Conservation (phyloP, 208 protist genomes). For the Acanthamoeba triangularis region DNA sequence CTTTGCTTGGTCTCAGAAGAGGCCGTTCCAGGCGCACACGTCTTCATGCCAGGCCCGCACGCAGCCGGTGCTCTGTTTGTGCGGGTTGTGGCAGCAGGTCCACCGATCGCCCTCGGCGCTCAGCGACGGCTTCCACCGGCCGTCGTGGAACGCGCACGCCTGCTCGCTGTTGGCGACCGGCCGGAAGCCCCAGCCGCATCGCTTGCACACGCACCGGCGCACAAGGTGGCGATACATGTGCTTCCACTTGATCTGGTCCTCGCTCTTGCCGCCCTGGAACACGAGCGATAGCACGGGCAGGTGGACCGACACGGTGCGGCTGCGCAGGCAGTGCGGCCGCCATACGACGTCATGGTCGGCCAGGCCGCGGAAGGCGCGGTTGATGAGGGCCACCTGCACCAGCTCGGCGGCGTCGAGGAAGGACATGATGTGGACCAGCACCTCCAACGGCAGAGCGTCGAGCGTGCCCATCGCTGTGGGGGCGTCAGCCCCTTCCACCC, state of each 20-base stretch:
- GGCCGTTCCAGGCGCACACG: slow-evolving; percentile 5
- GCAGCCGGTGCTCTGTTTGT: neutral
- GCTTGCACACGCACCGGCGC: neutral
- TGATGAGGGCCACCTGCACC: neutral
- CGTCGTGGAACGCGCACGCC: neutral
- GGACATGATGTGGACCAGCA: neutral
- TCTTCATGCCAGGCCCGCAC: neutral
- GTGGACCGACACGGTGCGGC: neutral
- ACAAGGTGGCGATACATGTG: slow-evolving; percentile 9
- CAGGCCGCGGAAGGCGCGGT: slow-evolving; percentile 15
- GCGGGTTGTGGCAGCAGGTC: neutral
- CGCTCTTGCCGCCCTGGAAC: slow-evolving; percentile 30
- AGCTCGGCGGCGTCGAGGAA: neutral
- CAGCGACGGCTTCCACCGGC: neutral
- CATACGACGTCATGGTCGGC: neutral
- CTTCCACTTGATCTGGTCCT: neutral
- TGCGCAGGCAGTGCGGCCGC: slow-evolving; percentile 1
- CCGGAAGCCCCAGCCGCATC: neutral
- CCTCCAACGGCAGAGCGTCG: neutral
- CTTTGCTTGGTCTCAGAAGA: neutral
- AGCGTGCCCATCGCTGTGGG: neutral
- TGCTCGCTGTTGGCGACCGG: slow-evolving; percentile 25
- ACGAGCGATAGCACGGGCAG: slow-evolving; percentile 31
- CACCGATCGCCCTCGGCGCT: neutral
- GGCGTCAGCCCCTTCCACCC: neutral